These are phyloP conservation scores for Leccinum boreale DNA, from an alignment of 768 basidiomycete genomes.

Conservation along the genomic window DNA sequence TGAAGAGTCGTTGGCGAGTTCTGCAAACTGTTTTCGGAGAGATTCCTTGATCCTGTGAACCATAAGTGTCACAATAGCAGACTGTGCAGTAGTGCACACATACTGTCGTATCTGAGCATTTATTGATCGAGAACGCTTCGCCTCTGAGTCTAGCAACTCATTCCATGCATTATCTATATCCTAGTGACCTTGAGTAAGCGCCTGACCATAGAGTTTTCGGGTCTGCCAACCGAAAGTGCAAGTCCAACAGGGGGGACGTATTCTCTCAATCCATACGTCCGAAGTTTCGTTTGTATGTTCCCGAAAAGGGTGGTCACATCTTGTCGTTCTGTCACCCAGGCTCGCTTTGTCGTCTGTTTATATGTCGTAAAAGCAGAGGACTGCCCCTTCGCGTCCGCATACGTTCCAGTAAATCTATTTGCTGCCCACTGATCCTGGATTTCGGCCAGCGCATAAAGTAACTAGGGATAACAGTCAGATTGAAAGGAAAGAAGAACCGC, in stretches of 20 bases:
- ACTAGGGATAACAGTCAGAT: constrained; percentile 35
- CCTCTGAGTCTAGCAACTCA: constrained; percentile 68
- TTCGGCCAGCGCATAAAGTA: constrained; percentile 63
- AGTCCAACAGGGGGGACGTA: constrained; percentile 79
- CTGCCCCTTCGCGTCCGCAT: constrained; percentile 76
- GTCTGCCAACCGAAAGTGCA: constrained; percentile 46
- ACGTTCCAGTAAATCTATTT: constrained; percentile 66
- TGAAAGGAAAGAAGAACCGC: not conserved
- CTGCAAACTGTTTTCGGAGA: constrained; percentile 73
- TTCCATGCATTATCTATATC: constrained; percentile 83
- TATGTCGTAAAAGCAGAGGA: constrained; percentile 71
- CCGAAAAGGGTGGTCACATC: constrained; percentile 85
- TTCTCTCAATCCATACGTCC: constrained; percentile 82
- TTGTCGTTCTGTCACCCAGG: constrained; percentile 87
- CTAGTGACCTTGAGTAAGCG: constrained; percentile 24
- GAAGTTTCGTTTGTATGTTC: constrained; percentile 91
- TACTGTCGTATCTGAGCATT: constrained; percentile 89
- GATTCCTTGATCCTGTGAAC: constrained; percentile 71
- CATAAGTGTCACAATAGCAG: not conserved
- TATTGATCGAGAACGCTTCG: constrained; percentile 71
- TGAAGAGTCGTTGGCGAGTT: constrained; percentile 74
- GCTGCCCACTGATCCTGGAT: constrained; percentile 71
- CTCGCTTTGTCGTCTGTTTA: constrained; percentile 81
- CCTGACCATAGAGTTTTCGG: not conserved
- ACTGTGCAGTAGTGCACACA: constrained; percentile 27